These are phyloP conservation scores for Wickerhamomyces bovis DNA, from an alignment of 805 yeast species.

Conservation along the genomic window DNA sequence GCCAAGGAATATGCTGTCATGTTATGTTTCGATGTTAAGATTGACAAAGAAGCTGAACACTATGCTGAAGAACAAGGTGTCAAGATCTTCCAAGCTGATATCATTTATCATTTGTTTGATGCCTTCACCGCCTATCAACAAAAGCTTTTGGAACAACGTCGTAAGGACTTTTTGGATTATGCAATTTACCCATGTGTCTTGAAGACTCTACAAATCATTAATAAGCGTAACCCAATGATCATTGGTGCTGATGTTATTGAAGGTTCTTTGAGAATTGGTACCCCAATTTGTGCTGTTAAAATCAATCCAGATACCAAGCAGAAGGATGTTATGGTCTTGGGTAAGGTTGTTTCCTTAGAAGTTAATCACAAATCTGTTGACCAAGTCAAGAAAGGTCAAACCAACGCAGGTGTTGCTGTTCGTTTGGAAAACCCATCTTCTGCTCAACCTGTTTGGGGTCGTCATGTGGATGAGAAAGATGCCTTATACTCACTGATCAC, in stretches of 20 bases:
- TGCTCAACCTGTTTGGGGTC: slow-evolving; percentile 97
- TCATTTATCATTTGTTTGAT: slow-evolving; percentile 95
- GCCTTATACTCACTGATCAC: slow-evolving; percentile 82
- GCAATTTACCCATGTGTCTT: slow-evolving; percentile 95
- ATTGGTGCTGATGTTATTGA: slow-evolving; percentile 97
- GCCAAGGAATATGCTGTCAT: slow-evolving; percentile 95
- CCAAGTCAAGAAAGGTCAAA: slow-evolving; percentile 86
- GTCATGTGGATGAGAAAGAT: slow-evolving; percentile 95
- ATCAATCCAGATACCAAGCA: slow-evolving; percentile 80
- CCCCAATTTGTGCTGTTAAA: slow-evolving; percentile 94
- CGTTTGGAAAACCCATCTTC: slow-evolving; percentile 89
- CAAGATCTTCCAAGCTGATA: slow-evolving; percentile 90
- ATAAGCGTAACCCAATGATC: slow-evolving; percentile 98
- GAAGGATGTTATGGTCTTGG: slow-evolving; percentile 61
- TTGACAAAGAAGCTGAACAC: slow-evolving; percentile 97
- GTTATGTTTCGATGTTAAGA: slow-evolving; percentile 96
- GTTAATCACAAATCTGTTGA: slow-evolving; percentile 86
- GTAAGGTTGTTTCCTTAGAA: slow-evolving; percentile 89
- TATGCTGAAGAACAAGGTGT: slow-evolving; percentile 92
- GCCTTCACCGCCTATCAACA: slow-evolving; percentile 89
- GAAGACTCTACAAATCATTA: slow-evolving; percentile 91
- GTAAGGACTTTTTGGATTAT: slow-evolving; percentile 78
- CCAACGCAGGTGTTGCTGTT: slow-evolving; percentile 98
- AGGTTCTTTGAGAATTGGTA: slow-evolving; percentile 84
- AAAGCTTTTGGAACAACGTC: slow-evolving; percentile 80